Evolutionary conservation across 2,329 filamentous ascomycete species (phyloP).

Genomic region (Colletotrichum sojae): DNA sequence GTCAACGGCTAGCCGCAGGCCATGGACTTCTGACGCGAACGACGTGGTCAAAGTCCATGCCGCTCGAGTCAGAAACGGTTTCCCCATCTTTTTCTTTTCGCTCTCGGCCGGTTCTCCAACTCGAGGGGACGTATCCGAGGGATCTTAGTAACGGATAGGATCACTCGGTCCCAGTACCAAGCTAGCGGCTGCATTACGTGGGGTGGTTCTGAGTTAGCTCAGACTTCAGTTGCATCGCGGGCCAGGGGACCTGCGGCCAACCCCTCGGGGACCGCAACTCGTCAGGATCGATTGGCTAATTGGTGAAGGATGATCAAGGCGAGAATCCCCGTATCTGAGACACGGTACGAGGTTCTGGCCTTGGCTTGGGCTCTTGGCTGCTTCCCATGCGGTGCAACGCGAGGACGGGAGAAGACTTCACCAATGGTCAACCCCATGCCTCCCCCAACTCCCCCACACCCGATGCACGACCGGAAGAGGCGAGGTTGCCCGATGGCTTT

Average conservation of each 20-base stretch:
- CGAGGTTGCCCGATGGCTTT: background rate
- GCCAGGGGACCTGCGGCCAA: background rate
- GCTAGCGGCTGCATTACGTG: no score
- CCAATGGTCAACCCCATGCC: background rate
- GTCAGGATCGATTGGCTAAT: conserved; percentile 6
- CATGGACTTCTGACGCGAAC: background rate
- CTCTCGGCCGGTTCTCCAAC: background rate
- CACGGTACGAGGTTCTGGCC: background rate
- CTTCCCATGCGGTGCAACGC: conserved; percentile 5
- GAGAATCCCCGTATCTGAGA: conserved; percentile 3
- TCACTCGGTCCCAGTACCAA: no score
- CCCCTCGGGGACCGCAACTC: background rate
- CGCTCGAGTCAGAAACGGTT: background rate
- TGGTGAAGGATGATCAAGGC: background rate
- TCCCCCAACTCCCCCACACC: conserved; percentile 19
- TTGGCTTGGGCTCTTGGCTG: background rate
- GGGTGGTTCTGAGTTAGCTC: no score
- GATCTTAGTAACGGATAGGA: conserved; percentile 3
- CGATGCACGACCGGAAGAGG: conserved; percentile 5
- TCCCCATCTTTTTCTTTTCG: background rate
- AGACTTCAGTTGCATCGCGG: no score
- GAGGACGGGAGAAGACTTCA: background rate
- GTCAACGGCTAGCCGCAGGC: background rate
- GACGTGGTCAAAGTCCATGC: background rate
- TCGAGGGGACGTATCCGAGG: background rate